Percentiles rank a stretch among this genome's conserved stretches.
These are phyloP conservation scores for Cymbopogon citratus DNA, from an alignment of 176 grass and related monocot genomes.

Conservation along the genomic window DNA sequence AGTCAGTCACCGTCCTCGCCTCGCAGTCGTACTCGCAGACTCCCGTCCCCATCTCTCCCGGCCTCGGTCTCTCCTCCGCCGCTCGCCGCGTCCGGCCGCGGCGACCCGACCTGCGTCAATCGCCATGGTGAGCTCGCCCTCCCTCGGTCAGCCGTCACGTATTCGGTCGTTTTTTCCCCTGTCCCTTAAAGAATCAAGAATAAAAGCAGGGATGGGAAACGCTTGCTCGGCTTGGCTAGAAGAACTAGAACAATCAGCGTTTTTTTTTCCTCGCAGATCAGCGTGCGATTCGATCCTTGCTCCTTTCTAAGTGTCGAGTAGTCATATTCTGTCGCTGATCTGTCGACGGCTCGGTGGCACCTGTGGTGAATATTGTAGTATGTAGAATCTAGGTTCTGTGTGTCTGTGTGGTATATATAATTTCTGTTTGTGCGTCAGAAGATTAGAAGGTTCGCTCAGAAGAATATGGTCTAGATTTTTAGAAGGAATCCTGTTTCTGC, in stretches of 20 bases:
- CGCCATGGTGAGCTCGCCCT: constrained; percentile 30
- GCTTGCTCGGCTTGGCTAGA: background rate
- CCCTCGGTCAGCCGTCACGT: background rate
- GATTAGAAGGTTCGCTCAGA: background rate
- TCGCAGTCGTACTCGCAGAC: background rate
- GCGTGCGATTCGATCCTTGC: background rate
- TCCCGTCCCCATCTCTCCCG: constrained; percentile 30
- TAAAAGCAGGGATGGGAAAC: background rate
- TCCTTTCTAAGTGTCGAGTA: background rate
- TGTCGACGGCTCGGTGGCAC: background rate
- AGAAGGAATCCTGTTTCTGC: background rate
- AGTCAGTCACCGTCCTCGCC: background rate
- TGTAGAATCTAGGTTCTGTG: background rate
- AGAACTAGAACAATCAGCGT: background rate
- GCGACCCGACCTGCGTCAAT: background rate
- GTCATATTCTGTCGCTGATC: background rate
- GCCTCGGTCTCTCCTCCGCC: background rate
- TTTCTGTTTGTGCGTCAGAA: background rate
- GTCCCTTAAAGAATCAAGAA: too few species aligned
- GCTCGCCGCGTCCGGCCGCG: constrained; percentile 18
- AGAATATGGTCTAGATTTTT: constrained; percentile 20
- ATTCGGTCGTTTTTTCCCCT: background rate
- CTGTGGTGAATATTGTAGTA: constrained; percentile 9
- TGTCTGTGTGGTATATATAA: background rate
- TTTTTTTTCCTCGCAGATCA: constrained; percentile 1